Evolutionary conservation across 352 stramenopile genomes (phyloP).

Genomic region (Phytophthora sp.): DNA sequence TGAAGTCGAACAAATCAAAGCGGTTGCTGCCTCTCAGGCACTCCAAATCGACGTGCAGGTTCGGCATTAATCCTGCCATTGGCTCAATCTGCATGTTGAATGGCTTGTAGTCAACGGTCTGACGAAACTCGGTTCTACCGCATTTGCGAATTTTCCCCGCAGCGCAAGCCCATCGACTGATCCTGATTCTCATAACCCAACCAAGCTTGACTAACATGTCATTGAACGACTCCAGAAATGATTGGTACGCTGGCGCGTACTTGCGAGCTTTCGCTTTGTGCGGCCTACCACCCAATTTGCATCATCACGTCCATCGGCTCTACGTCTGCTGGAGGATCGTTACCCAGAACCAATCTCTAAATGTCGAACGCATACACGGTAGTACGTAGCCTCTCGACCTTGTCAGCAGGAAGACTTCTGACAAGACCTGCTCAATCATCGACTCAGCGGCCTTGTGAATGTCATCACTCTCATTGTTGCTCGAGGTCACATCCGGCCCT

Average conservation of each 20-base stretch:
- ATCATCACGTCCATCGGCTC: slow-evolving; percentile 8
- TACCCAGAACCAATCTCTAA: slow-evolving; percentile 10
- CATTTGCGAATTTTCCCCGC: too few relatives aligned
- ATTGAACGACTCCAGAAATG: background rate
- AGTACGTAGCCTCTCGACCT: slow-evolving; percentile 9
- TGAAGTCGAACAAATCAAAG: slow-evolving; percentile 18
- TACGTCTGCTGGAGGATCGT: slow-evolving; percentile 19
- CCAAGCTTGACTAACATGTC: slow-evolving; percentile 1
- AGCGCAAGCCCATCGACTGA: too few relatives aligned
- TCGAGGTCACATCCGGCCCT: background rate
- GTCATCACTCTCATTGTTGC: background rate
- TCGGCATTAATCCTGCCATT: too few relatives aligned
- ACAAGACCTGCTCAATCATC: background rate
- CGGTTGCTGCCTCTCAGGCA: too few relatives aligned
- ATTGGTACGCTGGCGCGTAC: background rate
- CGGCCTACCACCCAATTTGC: background rate
- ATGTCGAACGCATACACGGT: slow-evolving; percentile 13
- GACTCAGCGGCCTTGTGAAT: too few relatives aligned
- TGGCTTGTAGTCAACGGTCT: too few relatives aligned
- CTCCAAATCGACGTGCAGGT: too few relatives aligned
- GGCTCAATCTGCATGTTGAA: too few relatives aligned
- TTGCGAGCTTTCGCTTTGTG: background rate
- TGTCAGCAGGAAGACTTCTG: background rate
- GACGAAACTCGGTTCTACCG: too few relatives aligned
- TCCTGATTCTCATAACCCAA: background rate